A percentile compares a stretch with the other conserved stretches of the same genome.
These are phyloP conservation scores for Colletotrichum noveboracense DNA, from an alignment of 2,329 filamentous ascomycete species.

Conservation along the genomic window DNA sequence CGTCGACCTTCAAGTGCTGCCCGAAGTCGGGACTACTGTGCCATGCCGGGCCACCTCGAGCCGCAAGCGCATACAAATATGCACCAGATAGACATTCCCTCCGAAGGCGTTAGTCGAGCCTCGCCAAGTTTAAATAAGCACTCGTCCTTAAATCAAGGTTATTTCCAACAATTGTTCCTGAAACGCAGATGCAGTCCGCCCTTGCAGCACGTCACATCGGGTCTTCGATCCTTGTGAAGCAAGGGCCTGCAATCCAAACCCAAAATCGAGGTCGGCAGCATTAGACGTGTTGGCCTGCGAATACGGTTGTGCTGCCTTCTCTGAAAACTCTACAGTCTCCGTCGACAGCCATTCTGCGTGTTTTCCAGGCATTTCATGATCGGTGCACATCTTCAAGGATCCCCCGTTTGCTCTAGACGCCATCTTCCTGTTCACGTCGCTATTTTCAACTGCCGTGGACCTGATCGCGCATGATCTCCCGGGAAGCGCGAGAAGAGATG, in stretches of 20 bases:
- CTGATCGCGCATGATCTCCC: neutral
- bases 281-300: neutral
- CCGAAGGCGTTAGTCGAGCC: neutral
- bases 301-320: neutral
- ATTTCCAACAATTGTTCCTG: neutral
- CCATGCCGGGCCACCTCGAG: neutral
- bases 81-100: neutral
- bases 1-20: neutral
- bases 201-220: neutral
- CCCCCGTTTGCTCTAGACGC: neutral
- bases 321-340: neutral
- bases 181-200: constrained; percentile 1
- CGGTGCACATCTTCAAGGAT: neutral
- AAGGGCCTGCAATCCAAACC: neutral
- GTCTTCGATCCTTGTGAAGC: neutral
- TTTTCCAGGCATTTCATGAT: neutral
- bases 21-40: neutral
- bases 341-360: neutral
- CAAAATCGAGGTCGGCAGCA: neutral
- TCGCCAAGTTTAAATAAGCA: constrained; percentile 11
- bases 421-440: neutral
- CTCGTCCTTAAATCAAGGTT: constrained; percentile 7
- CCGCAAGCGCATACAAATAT: neutral
- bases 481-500: neutral
- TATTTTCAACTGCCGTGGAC: neutral